These are phyloP conservation scores for Eragrostis curvula DNA, from an alignment of 176 grass and related monocot species.

Conservation along the genomic window DNA sequence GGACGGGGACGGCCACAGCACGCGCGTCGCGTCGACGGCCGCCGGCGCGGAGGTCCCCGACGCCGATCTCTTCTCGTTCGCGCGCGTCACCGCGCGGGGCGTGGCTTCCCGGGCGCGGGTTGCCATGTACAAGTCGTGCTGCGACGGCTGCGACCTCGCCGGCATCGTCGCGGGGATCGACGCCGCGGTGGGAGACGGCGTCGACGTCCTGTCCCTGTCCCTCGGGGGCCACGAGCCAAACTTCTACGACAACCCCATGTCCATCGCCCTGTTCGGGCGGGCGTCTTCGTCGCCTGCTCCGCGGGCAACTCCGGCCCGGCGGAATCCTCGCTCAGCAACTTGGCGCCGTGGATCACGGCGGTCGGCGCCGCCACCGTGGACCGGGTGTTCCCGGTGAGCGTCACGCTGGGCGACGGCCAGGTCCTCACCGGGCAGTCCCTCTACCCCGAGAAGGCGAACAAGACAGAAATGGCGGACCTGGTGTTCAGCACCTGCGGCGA, in stretches of 20 bases:
- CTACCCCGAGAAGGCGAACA: neutral
- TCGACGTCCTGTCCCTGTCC: constrained; percentile 48
- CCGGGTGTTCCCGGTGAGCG: constrained; percentile 27
- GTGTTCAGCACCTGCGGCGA: neutral
- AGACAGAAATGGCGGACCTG: neutral
- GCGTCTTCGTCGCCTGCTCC: constrained; percentile 39
- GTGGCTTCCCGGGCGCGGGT: constrained; percentile 26
- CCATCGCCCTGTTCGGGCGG: constrained; percentile 15
- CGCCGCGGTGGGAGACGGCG: constrained; percentile 41
- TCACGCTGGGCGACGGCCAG: constrained; percentile 31
- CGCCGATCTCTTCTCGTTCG: constrained; percentile 3
- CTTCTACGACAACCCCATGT: neutral
- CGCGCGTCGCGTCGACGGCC: constrained; percentile 39
- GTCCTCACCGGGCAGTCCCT: constrained; percentile 45
- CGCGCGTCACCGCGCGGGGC: constrained; percentile 10
- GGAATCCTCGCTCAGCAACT: neutral
- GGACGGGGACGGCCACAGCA: constrained; percentile 25
- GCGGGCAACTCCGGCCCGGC: neutral
- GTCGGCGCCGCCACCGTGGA: constrained; percentile 37
- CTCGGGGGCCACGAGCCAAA: neutral
- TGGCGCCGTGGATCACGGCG: constrained; percentile 40
- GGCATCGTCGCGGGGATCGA: constrained; percentile 33
- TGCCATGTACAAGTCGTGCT: constrained; percentile 51
- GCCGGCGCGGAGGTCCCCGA: neutral
- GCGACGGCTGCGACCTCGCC: accelerated